Percentiles rank a stretch among this genome's conserved stretches.
Evolutionary conservation across 148 eudicot species (phyloP).

Genomic region (Vaccinium corymbosum): DNA sequence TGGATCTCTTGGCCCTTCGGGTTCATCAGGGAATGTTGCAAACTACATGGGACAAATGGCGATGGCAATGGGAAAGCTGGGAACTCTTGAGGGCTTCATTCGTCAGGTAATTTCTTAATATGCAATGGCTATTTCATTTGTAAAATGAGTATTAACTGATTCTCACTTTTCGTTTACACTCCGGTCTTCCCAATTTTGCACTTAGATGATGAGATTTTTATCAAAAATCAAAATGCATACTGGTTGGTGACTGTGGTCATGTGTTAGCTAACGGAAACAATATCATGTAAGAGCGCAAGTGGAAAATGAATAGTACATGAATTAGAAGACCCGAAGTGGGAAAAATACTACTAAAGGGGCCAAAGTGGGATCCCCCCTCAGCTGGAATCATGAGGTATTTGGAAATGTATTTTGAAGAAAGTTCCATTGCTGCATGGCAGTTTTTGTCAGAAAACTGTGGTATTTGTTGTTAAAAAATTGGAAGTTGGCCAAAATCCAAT

Average conservation of each 20-base stretch:
- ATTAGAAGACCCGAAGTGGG: background rate
- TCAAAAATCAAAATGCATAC: background rate
- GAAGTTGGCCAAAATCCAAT: background rate
- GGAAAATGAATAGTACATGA: background rate
- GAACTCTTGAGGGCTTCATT: conserved; percentile 44
- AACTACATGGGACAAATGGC: conserved; percentile 52
- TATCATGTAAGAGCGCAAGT: background rate
- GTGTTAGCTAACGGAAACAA: background rate
- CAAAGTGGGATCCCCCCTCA: background rate
- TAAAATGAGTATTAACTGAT: background rate
- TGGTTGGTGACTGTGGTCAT: background rate
- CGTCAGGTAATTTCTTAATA: conserved; percentile 28
- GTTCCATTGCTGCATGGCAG: background rate
- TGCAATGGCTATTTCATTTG: background rate
- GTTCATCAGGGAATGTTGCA: conserved; percentile 42
- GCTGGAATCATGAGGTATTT: background rate
- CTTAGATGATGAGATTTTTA: background rate
- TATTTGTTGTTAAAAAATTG: background rate
- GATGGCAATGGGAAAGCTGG: conserved; percentile 47
- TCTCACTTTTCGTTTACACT: background rate
- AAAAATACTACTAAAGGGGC: background rate
- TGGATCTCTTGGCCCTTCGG: conserved; percentile 37
- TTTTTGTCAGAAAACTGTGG: background rate
- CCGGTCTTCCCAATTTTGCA: background rate
- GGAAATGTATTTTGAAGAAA: background rate